Evolutionary conservation across 305 asterid species (phyloP).

Genomic region (Fraxinus albicans): DNA sequence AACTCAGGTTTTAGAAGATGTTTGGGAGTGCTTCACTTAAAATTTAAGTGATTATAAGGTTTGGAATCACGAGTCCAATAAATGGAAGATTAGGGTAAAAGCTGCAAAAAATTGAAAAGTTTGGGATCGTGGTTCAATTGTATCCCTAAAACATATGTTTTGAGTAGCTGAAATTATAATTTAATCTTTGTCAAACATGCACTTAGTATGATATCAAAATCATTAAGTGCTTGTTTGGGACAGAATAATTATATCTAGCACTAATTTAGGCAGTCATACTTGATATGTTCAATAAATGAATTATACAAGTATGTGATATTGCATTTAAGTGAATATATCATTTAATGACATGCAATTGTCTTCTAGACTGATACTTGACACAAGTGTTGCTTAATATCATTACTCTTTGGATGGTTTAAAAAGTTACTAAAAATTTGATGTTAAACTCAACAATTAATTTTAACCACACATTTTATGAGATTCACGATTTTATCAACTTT

Average conservation of each 20-base stretch:
- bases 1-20: not conserved
- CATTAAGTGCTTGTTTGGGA: not conserved
- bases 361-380: too few relatives aligned
- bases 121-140: not conserved
- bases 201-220: not conserved
- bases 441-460: not conserved
- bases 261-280: too few relatives aligned
- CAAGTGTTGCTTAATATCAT: too few relatives aligned
- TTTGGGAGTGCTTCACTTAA: not conserved
- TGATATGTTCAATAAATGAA: too few relatives aligned
- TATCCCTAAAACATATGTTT: not conserved
- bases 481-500: too few relatives aligned
- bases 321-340: too few relatives aligned
- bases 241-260: too few relatives aligned
- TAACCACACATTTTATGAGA: too few relatives aligned
- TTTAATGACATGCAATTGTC: too few relatives aligned
- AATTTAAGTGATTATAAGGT: not conserved
- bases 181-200: not conserved
- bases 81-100: not conserved
- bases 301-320: too few relatives aligned
- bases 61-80: not conserved
- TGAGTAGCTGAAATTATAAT: not conserved
- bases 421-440: not conserved
- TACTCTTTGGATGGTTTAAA: too few relatives aligned
- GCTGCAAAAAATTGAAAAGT: not conserved